Conservation (phyloP, 202 grass and related monocot genomes). For the Digitaria exilis region DNA sequence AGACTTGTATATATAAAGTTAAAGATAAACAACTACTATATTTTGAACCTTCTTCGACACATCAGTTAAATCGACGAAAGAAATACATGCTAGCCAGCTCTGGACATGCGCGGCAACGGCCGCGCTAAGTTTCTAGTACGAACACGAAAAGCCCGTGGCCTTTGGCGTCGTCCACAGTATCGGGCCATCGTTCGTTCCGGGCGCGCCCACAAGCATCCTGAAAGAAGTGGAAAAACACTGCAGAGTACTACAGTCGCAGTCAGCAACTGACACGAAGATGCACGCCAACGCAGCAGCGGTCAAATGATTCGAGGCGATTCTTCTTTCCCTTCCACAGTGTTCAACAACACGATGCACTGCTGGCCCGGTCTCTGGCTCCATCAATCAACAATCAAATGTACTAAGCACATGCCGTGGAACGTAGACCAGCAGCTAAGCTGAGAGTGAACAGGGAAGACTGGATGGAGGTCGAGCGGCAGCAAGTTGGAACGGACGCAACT, state of each 20-base stretch:
- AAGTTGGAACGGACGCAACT: neutral
- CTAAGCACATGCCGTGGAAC: slow-evolving; percentile 45
- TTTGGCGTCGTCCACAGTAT: neutral
- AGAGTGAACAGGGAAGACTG: no score
- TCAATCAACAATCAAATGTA: no score
- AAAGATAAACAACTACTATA: no score
- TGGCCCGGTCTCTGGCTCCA: no score
- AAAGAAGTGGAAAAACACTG: neutral
- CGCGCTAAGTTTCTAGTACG: no score
- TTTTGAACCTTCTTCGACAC: no score
- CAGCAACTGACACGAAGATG: neutral
- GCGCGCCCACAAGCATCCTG: neutral
- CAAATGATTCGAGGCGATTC: neutral
- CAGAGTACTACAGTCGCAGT: neutral
- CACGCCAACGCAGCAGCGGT: neutral
- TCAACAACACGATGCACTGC: neutral
- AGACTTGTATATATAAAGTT: no score
- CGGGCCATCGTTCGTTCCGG: neutral
- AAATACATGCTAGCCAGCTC: no score
- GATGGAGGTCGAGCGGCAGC: no score
- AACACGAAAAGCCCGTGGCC: no score
- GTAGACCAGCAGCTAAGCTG: neutral
- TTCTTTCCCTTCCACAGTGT: neutral
- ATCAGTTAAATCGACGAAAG: no score
- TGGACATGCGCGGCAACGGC: no score